A percentile compares a stretch with the other conserved stretches of the same genome.
phyloP scores from a whole-genome alignment of 805 yeast genomes.

The Cyberlindnera suaveolens region DNA sequence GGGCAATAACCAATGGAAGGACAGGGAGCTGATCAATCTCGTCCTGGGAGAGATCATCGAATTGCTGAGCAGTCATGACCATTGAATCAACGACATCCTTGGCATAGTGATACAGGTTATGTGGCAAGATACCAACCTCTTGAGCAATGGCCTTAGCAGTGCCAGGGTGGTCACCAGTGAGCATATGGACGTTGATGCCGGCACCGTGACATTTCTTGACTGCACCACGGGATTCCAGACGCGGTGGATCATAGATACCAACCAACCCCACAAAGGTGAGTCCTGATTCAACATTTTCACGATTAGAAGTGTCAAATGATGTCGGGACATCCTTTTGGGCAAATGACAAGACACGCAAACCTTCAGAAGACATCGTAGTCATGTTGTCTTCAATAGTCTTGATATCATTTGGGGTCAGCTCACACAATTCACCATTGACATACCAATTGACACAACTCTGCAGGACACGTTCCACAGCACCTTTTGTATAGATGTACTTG shows the following conservation, averaged over 20 bases:
- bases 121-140: slow-evolving; percentile 73
- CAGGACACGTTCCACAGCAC: slow-evolving; percentile 70
- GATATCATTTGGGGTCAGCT: slow-evolving; percentile 36
- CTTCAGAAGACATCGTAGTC: slow-evolving; percentile 54
- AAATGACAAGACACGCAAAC: slow-evolving; percentile 69
- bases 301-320: slow-evolving; percentile 25
- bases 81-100: slow-evolving; percentile 51
- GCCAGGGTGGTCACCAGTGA: slow-evolving; percentile 76
- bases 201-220: slow-evolving; percentile 66
- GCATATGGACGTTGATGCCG: slow-evolving; percentile 75
- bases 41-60: slow-evolving; percentile 55
- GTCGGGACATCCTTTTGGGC: slow-evolving; percentile 38
- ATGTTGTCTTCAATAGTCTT: slow-evolving; percentile 45
- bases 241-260: slow-evolving; percentile 79
- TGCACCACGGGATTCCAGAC: slow-evolving; percentile 61
- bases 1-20: slow-evolving; percentile 70
- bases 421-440: slow-evolving; percentile 24
- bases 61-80: slow-evolving; percentile 73
- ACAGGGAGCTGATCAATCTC: slow-evolving; percentile 59
- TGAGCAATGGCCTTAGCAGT: slow-evolving; percentile 77
- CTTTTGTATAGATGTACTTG: slow-evolving; percentile 48
- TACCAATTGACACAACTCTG: slow-evolving; percentile 51
- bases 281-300: slow-evolving; percentile 44
- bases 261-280: slow-evolving; percentile 60
- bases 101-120: slow-evolving; percentile 48